Conservation (phyloP, 2,329 filamentous ascomycete genomes). For the Fusarium succisae region DNA sequence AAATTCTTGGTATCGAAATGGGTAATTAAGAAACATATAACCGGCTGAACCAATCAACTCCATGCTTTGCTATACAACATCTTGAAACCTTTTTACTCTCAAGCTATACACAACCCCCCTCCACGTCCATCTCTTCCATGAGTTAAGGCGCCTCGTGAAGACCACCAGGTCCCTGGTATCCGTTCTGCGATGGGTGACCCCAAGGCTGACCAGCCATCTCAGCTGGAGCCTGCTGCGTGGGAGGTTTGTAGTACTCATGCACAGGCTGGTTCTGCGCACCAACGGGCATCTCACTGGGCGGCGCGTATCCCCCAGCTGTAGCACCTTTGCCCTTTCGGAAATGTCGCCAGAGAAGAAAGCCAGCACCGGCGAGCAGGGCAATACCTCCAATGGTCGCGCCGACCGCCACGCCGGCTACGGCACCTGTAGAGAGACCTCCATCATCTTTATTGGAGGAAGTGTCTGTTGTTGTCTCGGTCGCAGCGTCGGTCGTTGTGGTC, state of each 20-base stretch:
- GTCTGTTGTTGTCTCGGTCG: neutral
- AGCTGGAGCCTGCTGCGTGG: slow-evolving; percentile 4
- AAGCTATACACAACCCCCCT: neutral
- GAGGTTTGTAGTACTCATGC: slow-evolving; percentile 25
- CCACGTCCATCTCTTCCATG: neutral
- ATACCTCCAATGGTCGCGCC: slow-evolving; percentile 36
- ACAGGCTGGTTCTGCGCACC: neutral
- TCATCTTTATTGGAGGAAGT: neutral
- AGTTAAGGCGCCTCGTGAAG: slow-evolving; percentile 27
- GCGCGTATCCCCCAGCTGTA: neutral
- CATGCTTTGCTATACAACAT: slow-evolving; percentile 1
- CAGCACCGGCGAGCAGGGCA: slow-evolving; percentile 18
- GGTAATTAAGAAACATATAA: neutral
- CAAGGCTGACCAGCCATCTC: slow-evolving; percentile 25
- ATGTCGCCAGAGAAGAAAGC: slow-evolving; percentile 38
- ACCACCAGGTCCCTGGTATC: slow-evolving; percentile 14
- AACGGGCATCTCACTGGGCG: neutral
- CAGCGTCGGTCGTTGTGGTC: slow-evolving; percentile 1
- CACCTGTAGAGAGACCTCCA: slow-evolving; percentile 30
- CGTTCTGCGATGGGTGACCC: slow-evolving; percentile 7
- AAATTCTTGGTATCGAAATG: neutral
- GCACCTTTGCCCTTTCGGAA: slow-evolving; percentile 10
- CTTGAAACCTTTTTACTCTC: neutral
- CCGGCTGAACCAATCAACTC: slow-evolving; percentile 16
- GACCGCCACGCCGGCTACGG: slow-evolving; percentile 40